Percentiles rank a stretch among this genome's conserved stretches.
Conservation (phyloP, 306 rosid genomes). For the Arachis stenosperma region DNA sequence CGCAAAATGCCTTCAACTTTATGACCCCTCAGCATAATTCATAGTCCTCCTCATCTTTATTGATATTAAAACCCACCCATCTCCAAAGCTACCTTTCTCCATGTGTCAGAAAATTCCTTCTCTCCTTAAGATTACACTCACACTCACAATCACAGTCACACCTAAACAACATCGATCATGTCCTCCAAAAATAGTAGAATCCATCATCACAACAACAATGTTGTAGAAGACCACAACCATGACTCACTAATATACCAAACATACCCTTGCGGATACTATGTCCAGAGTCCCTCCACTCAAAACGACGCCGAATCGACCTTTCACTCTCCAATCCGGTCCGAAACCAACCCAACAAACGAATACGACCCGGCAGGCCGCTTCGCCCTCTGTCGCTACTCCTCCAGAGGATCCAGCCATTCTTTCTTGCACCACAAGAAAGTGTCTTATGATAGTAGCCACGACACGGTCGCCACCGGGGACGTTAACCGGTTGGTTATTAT, state of each 20-base stretch:
- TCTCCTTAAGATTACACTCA: background rate
- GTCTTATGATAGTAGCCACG: constrained; percentile 65
- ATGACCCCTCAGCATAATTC: background rate
- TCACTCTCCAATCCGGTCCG: constrained; percentile 50
- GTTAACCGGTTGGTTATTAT: constrained; percentile 41
- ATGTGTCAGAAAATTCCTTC: constrained; percentile 28
- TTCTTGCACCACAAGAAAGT: constrained; percentile 67
- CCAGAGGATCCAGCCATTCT: constrained; percentile 67
- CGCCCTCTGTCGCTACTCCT: constrained; percentile 64
- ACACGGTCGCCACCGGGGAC: constrained; percentile 41
- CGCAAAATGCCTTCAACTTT: constrained; percentile 17
- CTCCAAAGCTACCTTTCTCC: constrained; percentile 33
- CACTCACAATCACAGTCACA: background rate
- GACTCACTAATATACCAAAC: constrained; percentile 57
- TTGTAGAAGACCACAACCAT: constrained; percentile 63
- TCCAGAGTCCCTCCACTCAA: constrained; percentile 83
- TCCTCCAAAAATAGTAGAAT: constrained; percentile 44
- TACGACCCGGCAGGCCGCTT: constrained; percentile 40
- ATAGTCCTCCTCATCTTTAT: constrained; percentile 18
- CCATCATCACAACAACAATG: constrained; percentile 39
- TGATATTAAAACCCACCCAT: constrained; percentile 46
- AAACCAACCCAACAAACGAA: constrained; percentile 34
- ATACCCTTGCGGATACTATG: constrained; percentile 72
- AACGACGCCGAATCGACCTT: constrained; percentile 58
- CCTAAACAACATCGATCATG: background rate